Evolutionary conservation across 805 yeast species (phyloP), one percentile per base, ranked within the genome.

Genomic region (Saccharomycopsis sp.): DNA sequence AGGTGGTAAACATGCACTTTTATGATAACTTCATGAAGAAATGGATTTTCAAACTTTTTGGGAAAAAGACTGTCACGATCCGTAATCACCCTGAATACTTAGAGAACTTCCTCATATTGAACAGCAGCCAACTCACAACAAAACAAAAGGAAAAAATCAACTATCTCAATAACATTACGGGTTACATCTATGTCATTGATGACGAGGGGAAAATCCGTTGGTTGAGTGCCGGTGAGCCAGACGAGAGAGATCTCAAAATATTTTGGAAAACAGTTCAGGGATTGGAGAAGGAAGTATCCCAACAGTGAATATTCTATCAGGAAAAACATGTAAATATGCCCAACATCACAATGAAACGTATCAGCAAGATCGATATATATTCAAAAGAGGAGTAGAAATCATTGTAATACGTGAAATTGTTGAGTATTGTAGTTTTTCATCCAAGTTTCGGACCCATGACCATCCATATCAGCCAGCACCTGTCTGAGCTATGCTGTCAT

Each of bases 201-300:
- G 75, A 75, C 15, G 74, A 82, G 14, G 85, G 86, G 54, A 84
- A 80, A 65, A 85, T 94, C 56, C 76, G 98, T 64, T 92, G 98
- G 98, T 91, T 90, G 23, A 88, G 90, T 2, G 82, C 95, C 64
- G 99, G 98, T 1, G 80, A 79, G 46, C 86, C 96, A 1, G 76
- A 77, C 15, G 82, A 78, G n/a, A 78, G 79, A 37, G 99, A 94
- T 64, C 72, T 74, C 52, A 74, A 74, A 16, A 72, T 81, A 15
- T 69, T 89, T 57, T 85, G 91, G 88, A 82, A 80, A 64, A 79
- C 85, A 40, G 84, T 87, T 1, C 72, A 72, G 24, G 87, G 87
- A 0, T 66, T 88, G 29, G 79, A 78, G 61, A 77, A 70, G 58
- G 91, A 85, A 62, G 2, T 64, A 44, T 4, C 48, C 12, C 21